Evolutionary conservation across 352 stramenopile genomes (phyloP), one percentile per base, ranked within the genome.

Genomic region (Pythium inflatum): DNA sequence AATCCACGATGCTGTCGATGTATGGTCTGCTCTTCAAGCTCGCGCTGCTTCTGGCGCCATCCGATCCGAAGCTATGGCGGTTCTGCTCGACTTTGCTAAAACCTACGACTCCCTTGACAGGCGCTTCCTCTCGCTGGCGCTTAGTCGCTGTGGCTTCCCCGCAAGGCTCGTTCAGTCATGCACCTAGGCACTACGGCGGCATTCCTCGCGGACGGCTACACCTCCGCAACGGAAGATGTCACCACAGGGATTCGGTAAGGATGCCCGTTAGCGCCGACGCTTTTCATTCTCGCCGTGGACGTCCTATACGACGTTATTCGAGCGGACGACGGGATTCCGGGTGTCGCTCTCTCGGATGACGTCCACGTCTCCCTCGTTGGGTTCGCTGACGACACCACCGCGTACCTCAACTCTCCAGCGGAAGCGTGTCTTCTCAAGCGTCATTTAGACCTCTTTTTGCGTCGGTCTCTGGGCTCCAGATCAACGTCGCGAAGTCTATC

Each of bases 41-140:
- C 22, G n/a, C 2, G 60, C 34, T 7, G 11, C n/a, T 5, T 2
- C 31, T 3, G 58, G 58, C 5, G 18, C 3, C 3, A 14, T 50
- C n/a, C 27, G 38, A 18, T 12, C 14, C 16, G 34, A 12, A 12
- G n/a, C 43, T 3, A 40, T 34, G 3, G 60, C 60, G 14, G 34
- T 68, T 5, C 24, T 68, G 9, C 34, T 68, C 1, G 60, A 68
- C 28, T 68, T 68, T 34, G 60, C 46, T 18, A 59, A 68, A 25
- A 48, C 60, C 3, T 68, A 68, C 36, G 60, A 68, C 18, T 51
- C 60, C 13, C 36, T 68, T 7, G 60, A 60, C 36, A n/a, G 60
- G 0, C 8, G 30, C 7, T 60, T 50, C 36, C 49, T 68, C 24
- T 54, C 51, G 13, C 33, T 41, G 22, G 51, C 50, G 14, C 30